phyloP scores from a whole-genome alignment of 495 filamentous ascomycete species.

The Daldinia caldariorum region DNA sequence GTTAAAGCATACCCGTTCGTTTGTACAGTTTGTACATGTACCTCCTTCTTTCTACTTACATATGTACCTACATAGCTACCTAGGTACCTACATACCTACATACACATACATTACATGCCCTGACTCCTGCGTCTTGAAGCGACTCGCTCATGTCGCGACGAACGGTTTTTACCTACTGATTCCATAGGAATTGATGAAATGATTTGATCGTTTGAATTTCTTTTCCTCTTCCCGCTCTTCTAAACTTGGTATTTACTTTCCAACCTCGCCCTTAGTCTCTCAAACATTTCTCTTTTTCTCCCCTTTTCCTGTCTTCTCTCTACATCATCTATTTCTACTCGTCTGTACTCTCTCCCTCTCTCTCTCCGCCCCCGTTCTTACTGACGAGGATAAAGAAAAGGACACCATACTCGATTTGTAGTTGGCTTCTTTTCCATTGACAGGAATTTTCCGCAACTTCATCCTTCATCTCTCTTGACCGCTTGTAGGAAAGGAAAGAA shows the following conservation, averaged over 20 bases:
- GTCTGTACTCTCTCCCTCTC: slow-evolving; percentile 25
- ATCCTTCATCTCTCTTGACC: slow-evolving; percentile 40
- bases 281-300: slow-evolving; percentile 14
- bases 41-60: slow-evolving; percentile 11
- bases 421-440: slow-evolving; percentile 38
- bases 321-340: slow-evolving; percentile 13
- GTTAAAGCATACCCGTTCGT: slow-evolving; percentile 12
- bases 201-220: slow-evolving; percentile 41
- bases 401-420: slow-evolving; percentile 24
- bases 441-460: slow-evolving; percentile 35
- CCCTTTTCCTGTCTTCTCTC: slow-evolving; percentile 37
- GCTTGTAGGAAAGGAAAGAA: slow-evolving; percentile 33
- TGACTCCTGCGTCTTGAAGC: slow-evolving; percentile 42
- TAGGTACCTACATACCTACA: no score
- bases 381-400: slow-evolving; percentile 14
- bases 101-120: slow-evolving; percentile 13
- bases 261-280: slow-evolving; percentile 38
- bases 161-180: slow-evolving; percentile 32
- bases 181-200: slow-evolving; percentile 39
- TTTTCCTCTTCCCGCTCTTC: slow-evolving; percentile 35
- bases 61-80: background rate
- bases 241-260: slow-evolving; percentile 46
- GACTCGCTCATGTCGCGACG: slow-evolving; percentile 34
- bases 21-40: slow-evolving; percentile 30
- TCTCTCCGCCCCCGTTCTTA: slow-evolving; percentile 12